These are phyloP conservation scores for Lactarius sp. DNA, from an alignment of 768 basidiomycete genomes.

Conservation along the genomic window DNA sequence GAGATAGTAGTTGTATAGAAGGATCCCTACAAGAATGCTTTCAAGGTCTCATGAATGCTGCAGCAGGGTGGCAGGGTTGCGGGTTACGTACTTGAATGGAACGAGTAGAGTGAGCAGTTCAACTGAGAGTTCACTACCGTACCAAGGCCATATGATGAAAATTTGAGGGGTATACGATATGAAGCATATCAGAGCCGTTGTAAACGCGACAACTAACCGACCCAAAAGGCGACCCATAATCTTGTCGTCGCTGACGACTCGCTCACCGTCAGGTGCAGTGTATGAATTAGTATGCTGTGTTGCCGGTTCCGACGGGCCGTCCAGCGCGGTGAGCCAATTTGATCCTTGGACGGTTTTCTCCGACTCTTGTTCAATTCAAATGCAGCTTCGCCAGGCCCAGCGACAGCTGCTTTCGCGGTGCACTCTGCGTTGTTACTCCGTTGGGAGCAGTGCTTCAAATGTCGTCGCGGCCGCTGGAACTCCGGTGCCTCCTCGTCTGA, in stretches of 20 bases:
- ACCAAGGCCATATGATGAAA: slow-evolving; percentile 92
- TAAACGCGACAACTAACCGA: slow-evolving; percentile 60
- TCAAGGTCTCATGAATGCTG: slow-evolving; percentile 16
- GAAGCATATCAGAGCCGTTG: slow-evolving; percentile 72
- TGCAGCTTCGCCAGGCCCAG: slow-evolving; percentile 13
- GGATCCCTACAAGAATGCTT: slow-evolving; percentile 68
- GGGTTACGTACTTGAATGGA: slow-evolving; percentile 80
- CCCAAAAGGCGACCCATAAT: slow-evolving; percentile 48
- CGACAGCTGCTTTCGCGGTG: slow-evolving; percentile 12
- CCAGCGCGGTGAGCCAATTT: not conserved
- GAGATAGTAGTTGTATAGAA: slow-evolving; percentile 86
- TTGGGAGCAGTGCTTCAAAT: not conserved
- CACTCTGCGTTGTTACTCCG: slow-evolving; percentile 11
- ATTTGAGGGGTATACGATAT: slow-evolving; percentile 87
- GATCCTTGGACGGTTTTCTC: not conserved
- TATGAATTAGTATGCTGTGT: too few species aligned
- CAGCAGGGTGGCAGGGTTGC: not conserved
- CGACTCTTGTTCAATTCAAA: not conserved
- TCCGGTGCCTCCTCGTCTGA: not conserved
- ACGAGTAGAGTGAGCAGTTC: slow-evolving; percentile 70
- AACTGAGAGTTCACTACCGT: slow-evolving; percentile 66
- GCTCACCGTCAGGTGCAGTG: too few species aligned
- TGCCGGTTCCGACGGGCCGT: not conserved
- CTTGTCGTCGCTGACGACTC: not conserved
- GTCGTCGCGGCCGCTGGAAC: not conserved